Evolutionary conservation across 345 rosid species (phyloP), one percentile per base, ranked within the genome.

Genomic region (Gossypium stocksii): DNA sequence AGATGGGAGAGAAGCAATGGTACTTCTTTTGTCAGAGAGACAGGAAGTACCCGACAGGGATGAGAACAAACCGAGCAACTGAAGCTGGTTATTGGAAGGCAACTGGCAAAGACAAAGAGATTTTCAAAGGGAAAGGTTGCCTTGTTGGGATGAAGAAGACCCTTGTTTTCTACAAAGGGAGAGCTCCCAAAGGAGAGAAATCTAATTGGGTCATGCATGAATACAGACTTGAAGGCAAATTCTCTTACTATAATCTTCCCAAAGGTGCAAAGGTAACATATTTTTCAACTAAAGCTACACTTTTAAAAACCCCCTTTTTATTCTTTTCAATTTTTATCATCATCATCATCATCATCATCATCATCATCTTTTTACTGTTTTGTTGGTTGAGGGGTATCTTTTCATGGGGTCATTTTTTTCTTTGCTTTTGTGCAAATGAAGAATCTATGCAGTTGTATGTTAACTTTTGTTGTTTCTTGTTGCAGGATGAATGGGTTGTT

Each of bases 131-230:
- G 3, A 89, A 80, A 77, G 77, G 78, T 19, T 74, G 85, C 80
- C 92, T 91, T 60, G 94, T 95, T 66, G 99, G 99, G 64, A 95
- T 95, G 99, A 95, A 95, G 89, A 95, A 95, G 86, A 95, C 99
- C 2, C 98, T 95, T 76, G 99, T 95, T 25, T 95, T 95, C 79
- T 95, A 95, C 84, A 82, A 3, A 80, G 99, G 99, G 11, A 85
- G 99, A 86, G 99, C 99, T 51, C 99, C 99, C 0, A 95, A 86
- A 83, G 99, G 99, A 53, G 99, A 91, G 85, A 95, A 95, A 77
- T 84, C 91, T 25, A 93, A 88, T 58, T 95, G 99, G 99, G 93
- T 95, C 29, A 93, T 93, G 96, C 99, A 95, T 85, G 99, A 95
- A 66, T 95, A 76, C 59, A 87, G 99, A 51, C 89, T 95, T 22